Evolutionary conservation across 1,139 yeast genomes (phyloP), one percentile per base, ranked within the genome.

Genomic region (Lodderomyces oxycetoniae): DNA sequence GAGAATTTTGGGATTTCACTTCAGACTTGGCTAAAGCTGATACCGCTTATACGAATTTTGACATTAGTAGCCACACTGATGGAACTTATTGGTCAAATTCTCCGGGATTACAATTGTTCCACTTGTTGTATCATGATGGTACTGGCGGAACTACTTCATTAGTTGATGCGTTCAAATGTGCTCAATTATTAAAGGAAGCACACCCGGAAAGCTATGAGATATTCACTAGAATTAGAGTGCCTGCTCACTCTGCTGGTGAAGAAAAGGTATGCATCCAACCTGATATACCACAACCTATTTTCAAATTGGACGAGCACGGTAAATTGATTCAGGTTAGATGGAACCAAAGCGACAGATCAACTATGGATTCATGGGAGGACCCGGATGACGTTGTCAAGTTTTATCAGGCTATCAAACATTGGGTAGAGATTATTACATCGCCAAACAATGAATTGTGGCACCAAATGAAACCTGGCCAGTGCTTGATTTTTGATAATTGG

Each of bases 1-100:
- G 88, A 11, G 88, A 86, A 3, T 81, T 82, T 55, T 82, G 89
- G 88, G 88, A 80, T 48, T 81, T 82, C 52, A 81, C 89, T 15
- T 72, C 86, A 10, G 86, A 82, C 50, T 61, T 82, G 48, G 69
- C 80, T 30, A 79, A 77, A 58, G 75, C 77, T 37, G 91, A 82
- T 51, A 79, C 87, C 3, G 91, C 89, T 2, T 82, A 82, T 52
- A 80, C 88, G 16, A 78, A 79, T 49, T 63, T 80, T 40, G 83
- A 77, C 44, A 74, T 82, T 39, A 75, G 77, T 12, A 61, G 76
- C 14, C 91, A 82, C 49, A 80, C 88, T 3, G 89, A 82, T 52
- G 89, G 89, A 2, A 81, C 89, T 2, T 82, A 82, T 51, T 82
- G 87, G 85, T 69, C 79, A 11, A 83, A 81, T 42, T 76, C 88